Conservation (phyloP, 2,329 filamentous ascomycete genomes). For the Aspergillus amoenus region DNA sequence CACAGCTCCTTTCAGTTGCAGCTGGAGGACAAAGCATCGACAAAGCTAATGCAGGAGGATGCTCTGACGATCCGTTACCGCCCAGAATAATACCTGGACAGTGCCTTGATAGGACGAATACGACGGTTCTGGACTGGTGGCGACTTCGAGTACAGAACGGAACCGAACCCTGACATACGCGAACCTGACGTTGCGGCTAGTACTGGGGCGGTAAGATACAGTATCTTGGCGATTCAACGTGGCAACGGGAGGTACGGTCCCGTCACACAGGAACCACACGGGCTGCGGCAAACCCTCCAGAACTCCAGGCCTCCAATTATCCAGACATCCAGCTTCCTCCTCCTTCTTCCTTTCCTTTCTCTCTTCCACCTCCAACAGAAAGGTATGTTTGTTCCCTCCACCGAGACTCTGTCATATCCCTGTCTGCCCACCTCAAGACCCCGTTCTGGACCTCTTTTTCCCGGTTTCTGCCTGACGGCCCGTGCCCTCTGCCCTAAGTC, state of each 20-base stretch:
- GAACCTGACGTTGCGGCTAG: not conserved
- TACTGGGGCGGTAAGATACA: not conserved
- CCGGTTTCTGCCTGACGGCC: slow-evolving; percentile 16
- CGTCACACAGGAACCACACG: slow-evolving; percentile 8
- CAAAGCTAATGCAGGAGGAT: not conserved
- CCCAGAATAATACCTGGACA: slow-evolving; percentile 6
- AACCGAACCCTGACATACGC: slow-evolving; percentile 12
- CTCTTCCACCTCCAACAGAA: not conserved
- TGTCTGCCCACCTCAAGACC: not conserved
- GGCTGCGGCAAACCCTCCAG: not conserved
- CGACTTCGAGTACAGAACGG: slow-evolving; percentile 5
- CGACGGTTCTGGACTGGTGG: not conserved
- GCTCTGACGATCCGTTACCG: slow-evolving; percentile 1
- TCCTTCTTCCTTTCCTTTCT: slow-evolving; percentile 1
- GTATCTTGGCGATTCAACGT: not conserved
- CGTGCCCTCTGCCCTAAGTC: slow-evolving; percentile 28
- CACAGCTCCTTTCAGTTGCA: not conserved
- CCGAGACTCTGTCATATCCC: slow-evolving; percentile 1
- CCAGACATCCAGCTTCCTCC: slow-evolving; percentile 3
- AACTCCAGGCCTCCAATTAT: not conserved
- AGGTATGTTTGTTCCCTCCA: slow-evolving; percentile 9
- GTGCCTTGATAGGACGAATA: not conserved
- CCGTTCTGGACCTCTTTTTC: not conserved
- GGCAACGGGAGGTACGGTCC: not conserved
- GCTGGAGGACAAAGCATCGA: not conserved